Conservation (phyloP, 306 rosid species). For the Rosa chinensis region DNA sequence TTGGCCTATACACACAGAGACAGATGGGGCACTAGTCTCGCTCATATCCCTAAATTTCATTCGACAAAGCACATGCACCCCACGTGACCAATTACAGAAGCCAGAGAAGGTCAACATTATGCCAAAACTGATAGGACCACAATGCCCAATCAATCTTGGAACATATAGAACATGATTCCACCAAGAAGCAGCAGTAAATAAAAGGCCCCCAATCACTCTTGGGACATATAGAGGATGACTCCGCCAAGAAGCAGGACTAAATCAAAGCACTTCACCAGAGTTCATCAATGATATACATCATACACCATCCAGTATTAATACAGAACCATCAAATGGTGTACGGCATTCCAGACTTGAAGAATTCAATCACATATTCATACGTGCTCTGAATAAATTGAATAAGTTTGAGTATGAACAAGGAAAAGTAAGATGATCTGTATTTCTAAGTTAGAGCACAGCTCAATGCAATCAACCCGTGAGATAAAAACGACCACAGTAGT, state of each 20-base stretch:
- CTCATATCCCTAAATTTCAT: background rate
- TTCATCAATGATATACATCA: background rate
- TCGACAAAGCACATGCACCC: slow-evolving; percentile 16
- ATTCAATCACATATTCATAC: background rate
- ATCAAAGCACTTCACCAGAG: background rate
- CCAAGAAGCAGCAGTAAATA: too few species aligned
- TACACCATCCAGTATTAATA: background rate
- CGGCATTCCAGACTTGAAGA: background rate
- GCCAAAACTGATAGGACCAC: background rate
- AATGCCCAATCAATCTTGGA: too few species aligned
- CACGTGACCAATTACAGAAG: slow-evolving; percentile 8
- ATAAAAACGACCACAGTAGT: slow-evolving; percentile 36
- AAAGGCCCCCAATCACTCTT: background rate
- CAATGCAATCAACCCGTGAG: slow-evolving; percentile 34
- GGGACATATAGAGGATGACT: background rate
- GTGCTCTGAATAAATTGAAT: background rate
- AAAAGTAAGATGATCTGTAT: slow-evolving; percentile 12
- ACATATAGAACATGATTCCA: too few species aligned
- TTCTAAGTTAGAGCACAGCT: slow-evolving; percentile 26
- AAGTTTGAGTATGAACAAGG: background rate
- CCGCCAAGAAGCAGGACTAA: background rate
- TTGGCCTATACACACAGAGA: background rate
- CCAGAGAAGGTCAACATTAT: background rate
- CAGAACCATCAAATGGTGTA: background rate
- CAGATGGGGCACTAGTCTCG: slow-evolving; percentile 16